Evolutionary conservation across 2,329 filamentous ascomycete species (phyloP).

Genomic region (Fusarium keratoplasticum): DNA sequence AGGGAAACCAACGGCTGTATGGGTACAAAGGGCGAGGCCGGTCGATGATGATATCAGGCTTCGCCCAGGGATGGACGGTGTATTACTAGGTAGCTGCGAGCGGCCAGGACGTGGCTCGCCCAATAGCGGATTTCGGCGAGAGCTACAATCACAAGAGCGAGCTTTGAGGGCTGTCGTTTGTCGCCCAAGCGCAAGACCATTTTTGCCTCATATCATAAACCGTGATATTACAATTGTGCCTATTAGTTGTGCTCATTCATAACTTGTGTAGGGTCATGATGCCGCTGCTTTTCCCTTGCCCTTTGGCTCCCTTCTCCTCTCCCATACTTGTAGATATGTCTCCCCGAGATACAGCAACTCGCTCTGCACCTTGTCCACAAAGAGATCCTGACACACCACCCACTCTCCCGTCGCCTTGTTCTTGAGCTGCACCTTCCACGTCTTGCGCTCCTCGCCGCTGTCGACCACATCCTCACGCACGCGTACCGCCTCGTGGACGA

Average conservation of each 20-base stretch:
- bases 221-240: constrained; percentile 31
- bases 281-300: constrained; percentile 48
- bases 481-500: constrained; percentile 86
- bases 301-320: constrained; percentile 73
- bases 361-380: constrained; percentile 87
- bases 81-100: constrained; percentile 36
- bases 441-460: constrained; percentile 86
- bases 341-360: constrained; percentile 94
- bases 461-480: constrained; percentile 87
- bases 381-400: constrained; percentile 94
- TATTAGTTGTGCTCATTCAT: constrained; percentile 17
- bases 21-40: constrained; percentile 10
- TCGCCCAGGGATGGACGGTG: constrained; percentile 19
- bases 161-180: constrained; percentile 27
- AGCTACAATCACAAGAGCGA: constrained; percentile 34
- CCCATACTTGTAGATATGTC: constrained; percentile 97
- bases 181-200: constrained; percentile 8
- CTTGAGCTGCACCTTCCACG: constrained; percentile 92
- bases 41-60: not conserved
- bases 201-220: constrained; percentile 5
- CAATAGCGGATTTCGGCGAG: constrained; percentile 32
- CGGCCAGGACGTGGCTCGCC: constrained; percentile 23
- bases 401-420: constrained; percentile 87
- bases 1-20: constrained; percentile 1
- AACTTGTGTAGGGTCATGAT: constrained; percentile 23